Percentiles rank a stretch among this genome's conserved stretches.
These are phyloP conservation scores for Debaryomyces nepalensis DNA, from an alignment of 1,139 yeast species.

Conservation along the genomic window DNA sequence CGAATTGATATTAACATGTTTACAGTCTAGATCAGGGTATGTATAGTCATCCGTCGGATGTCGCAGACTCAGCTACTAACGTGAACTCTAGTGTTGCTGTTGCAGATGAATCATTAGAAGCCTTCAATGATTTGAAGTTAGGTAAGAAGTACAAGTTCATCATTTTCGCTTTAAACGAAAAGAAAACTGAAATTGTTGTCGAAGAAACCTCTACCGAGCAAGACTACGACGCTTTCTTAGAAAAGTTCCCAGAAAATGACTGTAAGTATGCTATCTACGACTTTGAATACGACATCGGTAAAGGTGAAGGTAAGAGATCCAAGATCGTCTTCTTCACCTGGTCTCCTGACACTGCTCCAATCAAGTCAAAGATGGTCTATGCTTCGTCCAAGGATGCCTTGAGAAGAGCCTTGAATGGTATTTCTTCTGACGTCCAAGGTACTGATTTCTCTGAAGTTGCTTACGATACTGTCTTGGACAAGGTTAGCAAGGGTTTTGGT, in stretches of 20 bases:
- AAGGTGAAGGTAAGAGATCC: constrained; percentile 94
- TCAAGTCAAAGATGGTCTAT: constrained; percentile 95
- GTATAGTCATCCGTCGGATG: constrained; percentile 26
- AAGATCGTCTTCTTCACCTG: constrained; percentile 93
- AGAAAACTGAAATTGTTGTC: constrained; percentile 89
- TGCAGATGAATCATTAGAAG: constrained; percentile 89
- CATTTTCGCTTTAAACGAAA: constrained; percentile 77
- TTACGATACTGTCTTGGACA: constrained; percentile 88
- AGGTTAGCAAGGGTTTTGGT: constrained; percentile 80
- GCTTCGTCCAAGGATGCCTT: constrained; percentile 97
- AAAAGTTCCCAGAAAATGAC: constrained; percentile 90
- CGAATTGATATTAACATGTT: constrained; percentile 20
- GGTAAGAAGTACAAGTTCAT: constrained; percentile 89
- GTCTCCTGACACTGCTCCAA: constrained; percentile 98
- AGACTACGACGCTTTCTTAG: constrained; percentile 83
- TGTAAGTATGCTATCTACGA: constrained; percentile 97
- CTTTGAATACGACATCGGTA: constrained; percentile 88
- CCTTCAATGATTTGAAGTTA: constrained; percentile 93
- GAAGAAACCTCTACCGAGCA: constrained; percentile 75
- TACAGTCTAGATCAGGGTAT: constrained; percentile 72
- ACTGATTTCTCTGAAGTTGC: constrained; percentile 97
- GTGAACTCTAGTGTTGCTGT: constrained; percentile 73
- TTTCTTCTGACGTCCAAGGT: constrained; percentile 93
- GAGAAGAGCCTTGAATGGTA: constrained; percentile 96
- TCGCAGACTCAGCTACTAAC: too few species aligned